Percentiles rank a stretch among this genome's conserved stretches.
Conservation (phyloP, 176 grass and related monocot species). For the Lolium perenne region DNA sequence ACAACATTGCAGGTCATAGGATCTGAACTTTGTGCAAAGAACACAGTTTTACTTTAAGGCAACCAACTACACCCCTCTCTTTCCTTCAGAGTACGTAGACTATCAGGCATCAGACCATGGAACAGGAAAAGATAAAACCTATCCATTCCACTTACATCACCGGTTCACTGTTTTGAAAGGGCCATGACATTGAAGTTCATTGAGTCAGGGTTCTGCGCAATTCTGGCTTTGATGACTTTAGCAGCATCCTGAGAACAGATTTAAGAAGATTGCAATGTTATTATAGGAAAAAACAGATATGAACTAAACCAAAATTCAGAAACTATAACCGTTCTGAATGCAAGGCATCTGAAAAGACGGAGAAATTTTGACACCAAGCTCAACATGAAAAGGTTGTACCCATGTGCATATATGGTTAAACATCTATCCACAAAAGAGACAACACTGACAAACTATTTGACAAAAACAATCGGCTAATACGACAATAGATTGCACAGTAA, state of each 20-base stretch:
- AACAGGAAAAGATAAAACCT: slow-evolving; percentile 4
- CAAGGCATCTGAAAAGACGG: slow-evolving; percentile 30
- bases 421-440: slow-evolving; percentile 22
- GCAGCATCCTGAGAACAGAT: slow-evolving; percentile 62
- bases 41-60: slow-evolving; percentile 10
- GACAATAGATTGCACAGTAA: background rate
- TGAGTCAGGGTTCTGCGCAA: slow-evolving; percentile 59
- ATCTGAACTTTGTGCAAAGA: background rate
- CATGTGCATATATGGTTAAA: background rate
- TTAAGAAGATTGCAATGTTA: background rate
- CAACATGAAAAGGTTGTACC: background rate
- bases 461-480: background rate
- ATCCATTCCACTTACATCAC: slow-evolving; percentile 7
- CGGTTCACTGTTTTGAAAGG: slow-evolving; percentile 60
- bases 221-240: slow-evolving; percentile 72
- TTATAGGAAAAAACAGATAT: background rate
- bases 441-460: background rate
- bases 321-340: slow-evolving; percentile 40
- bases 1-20: slow-evolving; percentile 11
- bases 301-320: background rate
- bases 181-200: slow-evolving; percentile 84
- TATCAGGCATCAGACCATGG: background rate
- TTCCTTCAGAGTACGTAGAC: background rate
- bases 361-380: background rate
- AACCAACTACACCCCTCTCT: background rate